phyloP scores from a whole-genome alignment of 805 yeast genomes.

The Wickerhamomyces silvicola region DNA sequence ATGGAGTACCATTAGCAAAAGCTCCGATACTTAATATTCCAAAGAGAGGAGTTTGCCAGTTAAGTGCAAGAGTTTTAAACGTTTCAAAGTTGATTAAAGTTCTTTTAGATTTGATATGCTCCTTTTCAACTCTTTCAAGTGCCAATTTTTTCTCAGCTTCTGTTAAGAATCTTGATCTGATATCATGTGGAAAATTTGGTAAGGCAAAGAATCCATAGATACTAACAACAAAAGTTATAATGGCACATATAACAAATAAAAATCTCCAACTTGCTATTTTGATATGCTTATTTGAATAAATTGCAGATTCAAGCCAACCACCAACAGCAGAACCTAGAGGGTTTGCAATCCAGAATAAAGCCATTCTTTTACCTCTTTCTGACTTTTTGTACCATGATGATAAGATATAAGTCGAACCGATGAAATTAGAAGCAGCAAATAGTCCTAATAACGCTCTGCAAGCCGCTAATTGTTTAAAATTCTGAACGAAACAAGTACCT shows the following conservation, averaged over 20 bases:
- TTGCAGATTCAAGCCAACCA: conserved; percentile 39
- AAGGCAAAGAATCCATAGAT: conserved; percentile 35
- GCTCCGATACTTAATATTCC: neutral
- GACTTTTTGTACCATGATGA: conserved; percentile 37
- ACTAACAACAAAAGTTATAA: conserved; percentile 35
- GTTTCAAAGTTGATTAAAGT: neutral
- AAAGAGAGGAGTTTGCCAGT: conserved; percentile 2
- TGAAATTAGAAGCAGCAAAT: conserved; percentile 37
- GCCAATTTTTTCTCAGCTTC: conserved; percentile 21
- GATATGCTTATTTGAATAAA: conserved; percentile 32
- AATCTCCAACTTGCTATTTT: conserved; percentile 41
- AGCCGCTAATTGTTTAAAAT: conserved; percentile 30
- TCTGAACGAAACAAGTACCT: conserved; percentile 26
- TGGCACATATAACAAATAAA: conserved; percentile 39
- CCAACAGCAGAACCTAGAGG: conserved; percentile 37
- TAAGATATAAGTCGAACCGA: conserved; percentile 33
- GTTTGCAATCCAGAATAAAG: conserved; percentile 34
- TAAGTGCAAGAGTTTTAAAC: neutral
- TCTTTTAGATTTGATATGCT: conserved; percentile 1
- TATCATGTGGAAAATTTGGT: conserved; percentile 28
- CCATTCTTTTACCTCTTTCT: conserved; percentile 36
- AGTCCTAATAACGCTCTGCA: conserved; percentile 38
- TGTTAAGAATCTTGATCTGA: conserved; percentile 19
- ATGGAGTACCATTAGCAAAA: neutral
- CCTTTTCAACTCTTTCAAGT: neutral